Percentiles rank a stretch among this genome's conserved stretches.
These are phyloP conservation scores for Aeschynomene evenia DNA, from an alignment of 306 rosid species.

Conservation along the genomic window DNA sequence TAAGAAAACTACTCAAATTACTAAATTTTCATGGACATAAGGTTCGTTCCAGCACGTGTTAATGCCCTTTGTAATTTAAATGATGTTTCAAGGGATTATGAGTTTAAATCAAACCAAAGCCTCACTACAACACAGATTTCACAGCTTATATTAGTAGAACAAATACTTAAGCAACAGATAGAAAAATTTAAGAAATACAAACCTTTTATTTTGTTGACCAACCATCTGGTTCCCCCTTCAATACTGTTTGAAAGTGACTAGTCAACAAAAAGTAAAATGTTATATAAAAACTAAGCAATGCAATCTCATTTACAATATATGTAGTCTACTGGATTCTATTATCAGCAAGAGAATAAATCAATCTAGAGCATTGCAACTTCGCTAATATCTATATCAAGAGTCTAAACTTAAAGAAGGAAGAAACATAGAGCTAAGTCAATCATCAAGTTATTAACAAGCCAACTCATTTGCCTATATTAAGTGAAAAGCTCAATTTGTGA, in stretches of 20 bases:
- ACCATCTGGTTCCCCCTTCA: slow-evolving; percentile 81
- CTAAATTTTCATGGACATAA: too few species aligned
- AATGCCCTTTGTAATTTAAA: background rate
- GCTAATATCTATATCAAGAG: slow-evolving; percentile 16
- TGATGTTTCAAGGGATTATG: background rate
- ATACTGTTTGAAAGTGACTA: slow-evolving; percentile 71
- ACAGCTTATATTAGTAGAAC: background rate
- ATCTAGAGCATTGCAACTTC: slow-evolving; percentile 1
- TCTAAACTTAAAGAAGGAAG: background rate
- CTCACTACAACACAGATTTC: background rate
- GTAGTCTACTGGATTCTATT: slow-evolving; percentile 3
- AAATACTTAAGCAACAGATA: background rate
- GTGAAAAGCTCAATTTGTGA: background rate
- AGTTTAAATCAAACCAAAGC: background rate
- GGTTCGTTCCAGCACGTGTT: background rate
- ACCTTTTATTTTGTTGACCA: slow-evolving; percentile 87
- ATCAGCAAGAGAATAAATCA: background rate
- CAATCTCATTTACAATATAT: slow-evolving; percentile 14
- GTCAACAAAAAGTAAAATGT: slow-evolving; percentile 29
- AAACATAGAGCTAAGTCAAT: slow-evolving; percentile 2
- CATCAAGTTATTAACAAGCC: background rate
- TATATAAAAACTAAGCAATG: slow-evolving; percentile 19
- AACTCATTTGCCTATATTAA: background rate
- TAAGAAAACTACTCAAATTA: too few species aligned
- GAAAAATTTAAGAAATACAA: slow-evolving; percentile 27